phyloP scores from a whole-genome alignment of 1,139 yeast genomes.

The Kluyveromyces sp. region DNA sequence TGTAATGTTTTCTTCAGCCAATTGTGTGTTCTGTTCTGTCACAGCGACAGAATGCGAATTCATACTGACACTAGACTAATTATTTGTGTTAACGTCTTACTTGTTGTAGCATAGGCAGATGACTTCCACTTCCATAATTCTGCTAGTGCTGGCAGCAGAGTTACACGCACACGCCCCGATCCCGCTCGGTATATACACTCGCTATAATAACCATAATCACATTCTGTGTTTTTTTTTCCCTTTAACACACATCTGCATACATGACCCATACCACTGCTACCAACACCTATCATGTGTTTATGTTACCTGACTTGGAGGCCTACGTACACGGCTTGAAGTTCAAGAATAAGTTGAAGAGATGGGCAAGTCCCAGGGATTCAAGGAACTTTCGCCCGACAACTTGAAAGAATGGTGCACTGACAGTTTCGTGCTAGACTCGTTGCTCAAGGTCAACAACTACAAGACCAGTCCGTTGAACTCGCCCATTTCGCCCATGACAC shows the following conservation, averaged over 20 bases:
- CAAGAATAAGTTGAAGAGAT: slow-evolving; percentile 1
- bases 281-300: not conserved
- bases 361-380: slow-evolving; percentile 4
- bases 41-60: no score
- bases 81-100: no score
- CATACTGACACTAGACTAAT: no score
- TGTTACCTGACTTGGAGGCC: slow-evolving; percentile 4
- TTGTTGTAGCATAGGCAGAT: no score
- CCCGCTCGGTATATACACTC: not conserved
- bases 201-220: not conserved
- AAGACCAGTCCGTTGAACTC: slow-evolving; percentile 1
- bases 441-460: slow-evolving; percentile 4
- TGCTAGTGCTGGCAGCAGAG: no score
- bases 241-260: not conserved
- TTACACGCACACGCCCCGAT: no score
- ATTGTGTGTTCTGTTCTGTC: no score
- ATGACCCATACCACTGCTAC: not conserved
- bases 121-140: no score
- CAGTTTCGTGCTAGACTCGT: slow-evolving; percentile 7
- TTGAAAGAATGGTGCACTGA: slow-evolving; percentile 5
- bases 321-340: slow-evolving; percentile 4
- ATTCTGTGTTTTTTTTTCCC: not conserved
- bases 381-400: not conserved
- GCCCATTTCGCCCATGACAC: slow-evolving; percentile 3
- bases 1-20: no score